Evolutionary conservation across 345 rosid species (phyloP).

Genomic region (Triadica sebifera): DNA sequence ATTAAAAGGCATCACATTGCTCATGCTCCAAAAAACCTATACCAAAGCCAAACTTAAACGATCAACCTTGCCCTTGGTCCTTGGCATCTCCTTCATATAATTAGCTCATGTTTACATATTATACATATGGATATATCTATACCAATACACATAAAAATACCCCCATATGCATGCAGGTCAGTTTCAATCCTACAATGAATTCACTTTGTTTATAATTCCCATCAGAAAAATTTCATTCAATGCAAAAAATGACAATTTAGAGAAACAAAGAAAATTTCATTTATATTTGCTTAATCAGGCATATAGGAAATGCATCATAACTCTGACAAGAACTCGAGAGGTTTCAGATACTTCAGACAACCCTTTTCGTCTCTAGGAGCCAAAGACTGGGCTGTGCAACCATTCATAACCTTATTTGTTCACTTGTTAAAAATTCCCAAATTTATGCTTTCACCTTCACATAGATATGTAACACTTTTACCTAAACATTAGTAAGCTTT

Average conservation of each 20-base stretch:
- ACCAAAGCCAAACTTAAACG: not conserved
- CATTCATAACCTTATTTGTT: not conserved
- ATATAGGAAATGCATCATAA: too few species aligned
- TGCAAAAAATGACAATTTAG: too few species aligned
- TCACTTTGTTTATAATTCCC: not conserved
- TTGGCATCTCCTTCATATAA: not conserved
- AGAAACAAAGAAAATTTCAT: not conserved
- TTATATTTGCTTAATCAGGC: not conserved
- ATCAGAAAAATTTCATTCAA: too few species aligned
- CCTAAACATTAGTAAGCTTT: not conserved
- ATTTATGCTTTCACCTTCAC: not conserved
- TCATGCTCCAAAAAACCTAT: not conserved
- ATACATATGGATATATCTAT: too few species aligned
- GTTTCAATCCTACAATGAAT: too few species aligned
- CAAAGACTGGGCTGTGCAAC: too few species aligned
- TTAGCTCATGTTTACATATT: too few species aligned
- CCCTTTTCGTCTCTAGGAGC: not conserved
- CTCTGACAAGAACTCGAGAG: not conserved
- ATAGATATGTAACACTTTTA: not conserved
- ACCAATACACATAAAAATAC: not conserved
- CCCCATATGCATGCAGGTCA: not conserved
- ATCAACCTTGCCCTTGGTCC: not conserved
- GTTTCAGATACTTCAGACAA: not conserved
- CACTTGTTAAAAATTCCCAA: not conserved
- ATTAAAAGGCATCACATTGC: not conserved